Conservation (phyloP, 164 flowering plant species). For the Berberis vulgaris region DNA sequence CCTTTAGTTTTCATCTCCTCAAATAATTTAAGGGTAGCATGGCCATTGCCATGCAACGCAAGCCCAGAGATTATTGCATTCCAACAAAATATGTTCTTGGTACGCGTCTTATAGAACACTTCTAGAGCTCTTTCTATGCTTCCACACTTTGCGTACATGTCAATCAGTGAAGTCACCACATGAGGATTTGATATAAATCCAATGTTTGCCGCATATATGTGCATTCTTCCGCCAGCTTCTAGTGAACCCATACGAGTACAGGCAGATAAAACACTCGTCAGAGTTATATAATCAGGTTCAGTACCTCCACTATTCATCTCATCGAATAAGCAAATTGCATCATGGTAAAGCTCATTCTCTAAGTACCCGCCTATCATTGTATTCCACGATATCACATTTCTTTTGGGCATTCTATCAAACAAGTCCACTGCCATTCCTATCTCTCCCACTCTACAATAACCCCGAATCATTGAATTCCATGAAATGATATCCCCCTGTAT, state of each 20-base stretch:
- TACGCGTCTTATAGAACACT: constrained; percentile 26
- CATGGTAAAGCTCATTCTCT: constrained; percentile 5
- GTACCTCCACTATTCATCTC: constrained; percentile 15
- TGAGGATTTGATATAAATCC: constrained; percentile 14
- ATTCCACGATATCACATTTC: constrained; percentile 34
- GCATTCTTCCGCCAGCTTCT: constrained; percentile 19
- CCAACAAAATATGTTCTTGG: constrained; percentile 32
- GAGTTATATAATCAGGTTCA: constrained; percentile 23
- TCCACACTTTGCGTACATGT: constrained; percentile 69
- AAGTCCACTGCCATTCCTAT: constrained; percentile 20
- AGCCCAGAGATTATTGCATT: constrained; percentile 35
- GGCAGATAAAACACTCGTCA: constrained; percentile 22
- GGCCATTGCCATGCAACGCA: constrained; percentile 31
- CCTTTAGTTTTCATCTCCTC: constrained; percentile 12
- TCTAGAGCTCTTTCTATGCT: constrained; percentile 24
- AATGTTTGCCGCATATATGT: constrained; percentile 10
- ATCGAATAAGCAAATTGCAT: constrained; percentile 22
- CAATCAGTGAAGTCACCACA: constrained; percentile 23
- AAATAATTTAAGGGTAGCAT: constrained; percentile 25
- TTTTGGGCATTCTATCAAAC: constrained; percentile 25
- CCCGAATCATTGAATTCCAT: constrained; percentile 38
- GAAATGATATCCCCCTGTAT: constrained; percentile 30
- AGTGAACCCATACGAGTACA: constrained; percentile 27
- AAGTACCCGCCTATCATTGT: constrained; percentile 27
- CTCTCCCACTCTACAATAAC: constrained; percentile 15